Conservation (phyloP, 306 rosid genomes). For the Cyclanthera cordifolia region DNA sequence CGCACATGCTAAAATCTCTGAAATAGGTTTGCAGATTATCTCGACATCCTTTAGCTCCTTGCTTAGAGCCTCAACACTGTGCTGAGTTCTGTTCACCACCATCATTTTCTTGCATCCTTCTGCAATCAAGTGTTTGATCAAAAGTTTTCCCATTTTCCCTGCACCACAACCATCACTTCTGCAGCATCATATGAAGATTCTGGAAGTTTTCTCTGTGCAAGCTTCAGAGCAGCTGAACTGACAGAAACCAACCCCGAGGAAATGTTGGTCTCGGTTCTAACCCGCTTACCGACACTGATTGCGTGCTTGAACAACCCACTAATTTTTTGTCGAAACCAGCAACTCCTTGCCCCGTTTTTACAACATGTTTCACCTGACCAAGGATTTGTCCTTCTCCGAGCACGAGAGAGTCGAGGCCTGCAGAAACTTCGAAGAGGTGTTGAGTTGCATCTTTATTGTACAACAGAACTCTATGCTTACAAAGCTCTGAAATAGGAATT, state of each 20-base stretch:
- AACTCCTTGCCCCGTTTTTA: conserved; percentile 71
- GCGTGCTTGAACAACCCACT: conserved; percentile 86
- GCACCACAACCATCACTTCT: conserved; percentile 63
- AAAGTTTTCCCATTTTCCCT: conserved; percentile 95
- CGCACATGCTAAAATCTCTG: conserved; percentile 46
- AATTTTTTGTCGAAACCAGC: conserved; percentile 59
- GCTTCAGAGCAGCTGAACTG: conserved; percentile 90
- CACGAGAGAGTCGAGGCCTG: conserved; percentile 91
- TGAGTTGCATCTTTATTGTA: conserved; percentile 51
- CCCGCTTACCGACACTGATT: conserved; percentile 77
- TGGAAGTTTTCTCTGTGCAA: conserved; percentile 55
- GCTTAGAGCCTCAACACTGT: conserved; percentile 44
- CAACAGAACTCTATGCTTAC: conserved; percentile 48
- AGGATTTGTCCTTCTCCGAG: conserved; percentile 95
- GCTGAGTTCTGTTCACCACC: conserved; percentile 63
- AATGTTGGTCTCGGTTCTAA: conserved; percentile 71
- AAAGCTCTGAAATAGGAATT: conserved; percentile 49
- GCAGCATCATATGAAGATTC: conserved; percentile 33
- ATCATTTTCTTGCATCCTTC: conserved; percentile 72
- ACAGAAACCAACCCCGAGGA: conserved; percentile 85
- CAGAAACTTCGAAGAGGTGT: conserved; percentile 84
- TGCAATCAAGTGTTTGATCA: conserved; percentile 73
- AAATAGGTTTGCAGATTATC: conserved; percentile 52
- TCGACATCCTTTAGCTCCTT: conserved; percentile 50
- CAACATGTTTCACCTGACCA: conserved; percentile 90